Conservation (phyloP, 257 asterid genomes). For the Solanum bukasovii region DNA sequence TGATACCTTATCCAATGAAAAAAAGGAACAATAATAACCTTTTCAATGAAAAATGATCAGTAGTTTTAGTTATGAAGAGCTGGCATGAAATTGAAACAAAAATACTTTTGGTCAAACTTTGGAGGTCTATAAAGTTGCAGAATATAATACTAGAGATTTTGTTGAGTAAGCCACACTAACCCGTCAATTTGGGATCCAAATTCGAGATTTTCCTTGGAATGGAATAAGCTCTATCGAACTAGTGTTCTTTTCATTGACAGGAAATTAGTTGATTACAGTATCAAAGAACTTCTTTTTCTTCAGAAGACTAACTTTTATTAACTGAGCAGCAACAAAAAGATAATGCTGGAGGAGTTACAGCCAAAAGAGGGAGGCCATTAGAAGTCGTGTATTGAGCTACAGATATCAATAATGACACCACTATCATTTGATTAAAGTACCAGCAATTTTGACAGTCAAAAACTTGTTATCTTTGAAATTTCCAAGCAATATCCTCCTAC, state of each 20-base stretch:
- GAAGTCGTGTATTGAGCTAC: background rate
- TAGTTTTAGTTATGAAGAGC: background rate
- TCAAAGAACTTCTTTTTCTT: background rate
- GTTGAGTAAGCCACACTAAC: background rate
- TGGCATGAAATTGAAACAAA: background rate
- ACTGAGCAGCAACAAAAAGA: background rate
- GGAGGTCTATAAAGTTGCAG: background rate
- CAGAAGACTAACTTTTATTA: background rate
- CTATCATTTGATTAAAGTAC: background rate
- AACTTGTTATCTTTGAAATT: background rate
- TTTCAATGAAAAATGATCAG: background rate
- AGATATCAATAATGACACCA: background rate
- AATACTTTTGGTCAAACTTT: background rate
- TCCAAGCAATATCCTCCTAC: background rate
- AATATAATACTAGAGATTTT: background rate
- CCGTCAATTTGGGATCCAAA: background rate
- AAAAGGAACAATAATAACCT: background rate
- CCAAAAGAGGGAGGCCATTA: background rate
- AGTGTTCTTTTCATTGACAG: background rate
- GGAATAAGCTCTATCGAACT: background rate
- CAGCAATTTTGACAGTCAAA: background rate
- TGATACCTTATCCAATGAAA: background rate
- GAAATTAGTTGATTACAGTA: background rate
- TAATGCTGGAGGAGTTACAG: background rate
- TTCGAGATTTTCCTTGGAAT: background rate